Conservation (phyloP, 23 red algal genomes). For the Pyropia haitanensis region DNA sequence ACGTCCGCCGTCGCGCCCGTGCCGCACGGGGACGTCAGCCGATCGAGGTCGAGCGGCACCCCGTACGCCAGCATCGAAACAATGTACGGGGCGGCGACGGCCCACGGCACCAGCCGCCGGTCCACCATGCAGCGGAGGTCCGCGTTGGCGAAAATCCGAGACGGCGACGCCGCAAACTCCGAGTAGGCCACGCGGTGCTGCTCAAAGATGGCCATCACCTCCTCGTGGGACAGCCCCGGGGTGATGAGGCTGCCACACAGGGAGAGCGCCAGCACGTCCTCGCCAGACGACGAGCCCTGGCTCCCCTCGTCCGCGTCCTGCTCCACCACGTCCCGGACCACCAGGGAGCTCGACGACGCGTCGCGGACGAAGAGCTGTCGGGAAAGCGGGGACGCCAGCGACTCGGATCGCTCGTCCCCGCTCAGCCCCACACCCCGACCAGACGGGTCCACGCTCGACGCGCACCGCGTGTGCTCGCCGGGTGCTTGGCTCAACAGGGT, state of each 20-base stretch:
- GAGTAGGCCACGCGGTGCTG: constrained; percentile 51
- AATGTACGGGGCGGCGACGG: constrained; percentile 59
- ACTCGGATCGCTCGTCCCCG: too few relatives aligned
- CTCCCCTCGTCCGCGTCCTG: constrained; percentile 2
- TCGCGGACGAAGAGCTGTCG: too few relatives aligned
- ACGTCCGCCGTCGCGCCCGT: constrained; percentile 3
- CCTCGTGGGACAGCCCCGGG: constrained; percentile 45
- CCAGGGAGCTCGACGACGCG: too few relatives aligned
- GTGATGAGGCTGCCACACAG: constrained; percentile 67
- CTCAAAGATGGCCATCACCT: constrained; percentile 57
- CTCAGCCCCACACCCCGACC: too few relatives aligned
- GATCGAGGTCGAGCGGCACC: constrained; percentile 36
- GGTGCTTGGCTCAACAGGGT: too few relatives aligned
- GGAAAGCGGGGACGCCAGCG: too few relatives aligned
- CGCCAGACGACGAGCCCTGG: background rate
- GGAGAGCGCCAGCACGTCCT: constrained; percentile 40
- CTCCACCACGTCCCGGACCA: too few relatives aligned
- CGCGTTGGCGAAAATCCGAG: constrained; percentile 60
- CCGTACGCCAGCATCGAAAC: constrained; percentile 58
- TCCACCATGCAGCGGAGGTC: constrained; percentile 58
- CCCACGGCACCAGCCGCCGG: constrained; percentile 37
- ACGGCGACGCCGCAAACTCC: constrained; percentile 50
- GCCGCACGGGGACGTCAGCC: background rate
- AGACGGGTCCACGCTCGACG: too few relatives aligned
- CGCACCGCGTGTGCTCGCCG: too few relatives aligned